Evolutionary conservation across 495 filamentous ascomycete species (phyloP), one percentile per base, ranked within the genome.

Genomic region (Cryomyces antarcticus): DNA sequence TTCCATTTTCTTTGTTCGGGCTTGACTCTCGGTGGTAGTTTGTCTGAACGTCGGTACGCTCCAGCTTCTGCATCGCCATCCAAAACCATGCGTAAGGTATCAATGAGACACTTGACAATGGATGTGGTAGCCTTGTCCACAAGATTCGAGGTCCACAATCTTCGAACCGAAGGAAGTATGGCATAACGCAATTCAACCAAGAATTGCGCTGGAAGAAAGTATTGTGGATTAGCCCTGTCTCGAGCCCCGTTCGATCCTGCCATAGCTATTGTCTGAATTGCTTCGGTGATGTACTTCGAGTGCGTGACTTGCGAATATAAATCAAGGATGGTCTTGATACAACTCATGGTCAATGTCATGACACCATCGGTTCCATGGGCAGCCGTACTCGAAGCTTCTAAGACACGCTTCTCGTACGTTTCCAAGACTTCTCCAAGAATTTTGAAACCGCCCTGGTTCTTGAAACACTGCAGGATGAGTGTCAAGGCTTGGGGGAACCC

Each of bases 151-250:
- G 77, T 69, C 92, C 92, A 99, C 43, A 95, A 71, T 27, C 74
- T 68, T 41, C 67, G 73, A 38, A 84, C 69, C 42, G 80, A 75
- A 1, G 85, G 82, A n/a, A 95, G 56, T 37, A 95, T 73, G 29
- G 77, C 70, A 65, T 82, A 74, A 38, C 87, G 75, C 37, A 96
- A 62, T 55, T 96, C 89, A 30, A 99, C 78, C 7, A 93, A 55
- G 44, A 96, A 80, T 53, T 96, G 89, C 5, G 68, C 65, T 5
- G 77, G 62, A 11, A 75, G 68, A 51, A 82, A 85, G 48, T 70
- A 72, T 52, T 93, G 80, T 6, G 71, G 59, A 29, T 68, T 70
- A 30, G 69, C 66, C 28, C 65, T 65, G 31, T 72, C 68, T 41
- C 71, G 62, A 24, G 75, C 67, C 1, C 40, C 28, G 30, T 71